Evolutionary conservation across 2,329 filamentous ascomycete species (phyloP), one percentile per base, ranked within the genome.

Genomic region (Phaeosphaeria sp.): DNA sequence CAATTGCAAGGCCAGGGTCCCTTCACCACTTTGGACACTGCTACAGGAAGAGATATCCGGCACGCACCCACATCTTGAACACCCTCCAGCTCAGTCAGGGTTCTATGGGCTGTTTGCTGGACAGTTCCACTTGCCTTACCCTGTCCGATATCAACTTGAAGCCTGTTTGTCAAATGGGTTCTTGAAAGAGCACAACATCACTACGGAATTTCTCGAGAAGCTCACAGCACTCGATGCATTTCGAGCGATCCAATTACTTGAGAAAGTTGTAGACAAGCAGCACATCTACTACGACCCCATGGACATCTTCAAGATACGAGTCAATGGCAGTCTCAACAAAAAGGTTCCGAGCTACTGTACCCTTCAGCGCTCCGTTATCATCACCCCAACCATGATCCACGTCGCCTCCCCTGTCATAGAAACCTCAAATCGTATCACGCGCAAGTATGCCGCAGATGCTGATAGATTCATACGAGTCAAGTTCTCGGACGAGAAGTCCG

Each of bases 401-500:
- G 90, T 91, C 62, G 87, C 84, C 58, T 91, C 91, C 0, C 93
- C 95, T 0, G 85, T 86, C 0, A 85, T 96, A 1, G 95, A 99
- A 69, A 90, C 89, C 0, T 95, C 93, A 0, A 98, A 99, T 70
- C 86, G 95, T 1, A 88, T 99, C 1, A 83, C 96, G 42, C 87
- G 95, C 17, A 84, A 89, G 45, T 95, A 90, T 71, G 81, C 79
- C 8, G 79, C 86, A 50, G 81, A 88, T 56, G 83, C 87, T 17
- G 93, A 97, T 70, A 88, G 90, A 2, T 99, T 99, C 67, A 81
- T 99, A 9, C 87, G 94, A 2, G 89, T 98, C 2, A 91, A 93
- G 61, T 98, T 99, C 73, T 89, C 89, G 0, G 94, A 97, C 51
- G 95, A 99, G 76, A 82, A 88, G 22, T 77, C 80, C 25, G 78